Conservation (phyloP, 345 rosid species). For the Populus nigra region DNA sequence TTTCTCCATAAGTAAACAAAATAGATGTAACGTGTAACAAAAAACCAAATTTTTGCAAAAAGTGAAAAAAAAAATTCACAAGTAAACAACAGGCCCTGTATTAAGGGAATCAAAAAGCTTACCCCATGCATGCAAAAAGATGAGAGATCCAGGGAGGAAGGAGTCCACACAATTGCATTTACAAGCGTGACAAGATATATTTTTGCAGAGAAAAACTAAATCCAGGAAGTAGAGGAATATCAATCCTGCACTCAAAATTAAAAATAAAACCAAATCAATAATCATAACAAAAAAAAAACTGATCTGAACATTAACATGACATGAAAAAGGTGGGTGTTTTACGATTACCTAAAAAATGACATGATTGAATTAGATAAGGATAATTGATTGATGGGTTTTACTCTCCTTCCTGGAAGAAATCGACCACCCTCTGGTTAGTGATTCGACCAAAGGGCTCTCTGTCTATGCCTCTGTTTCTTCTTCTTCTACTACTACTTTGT, state of each 20-base stretch:
- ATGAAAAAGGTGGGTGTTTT: not conserved
- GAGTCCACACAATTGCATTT: slow-evolving; percentile 48
- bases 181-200: slow-evolving; percentile 33
- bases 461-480: not conserved
- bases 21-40: not conserved
- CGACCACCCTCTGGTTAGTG: slow-evolving; percentile 17
- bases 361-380: slow-evolving; percentile 26
- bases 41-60: not conserved
- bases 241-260: slow-evolving; percentile 19
- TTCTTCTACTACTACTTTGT: not conserved
- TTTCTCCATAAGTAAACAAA: not conserved
- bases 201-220: slow-evolving; percentile 30
- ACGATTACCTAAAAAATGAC: slow-evolving; percentile 48
- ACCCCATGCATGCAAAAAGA: slow-evolving; percentile 64
- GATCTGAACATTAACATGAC: not conserved
- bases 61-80: not conserved
- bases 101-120: slow-evolving; percentile 26
- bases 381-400: not conserved
- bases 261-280: not conserved
- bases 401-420: slow-evolving; percentile 24
- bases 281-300: not conserved
- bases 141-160: slow-evolving; percentile 54
- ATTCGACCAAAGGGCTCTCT: slow-evolving; percentile 28
- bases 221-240: slow-evolving; percentile 42
- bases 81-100: not conserved